Evolutionary conservation across 2,329 filamentous ascomycete genomes (phyloP).

Genomic region (Diplocarpon rosae): DNA sequence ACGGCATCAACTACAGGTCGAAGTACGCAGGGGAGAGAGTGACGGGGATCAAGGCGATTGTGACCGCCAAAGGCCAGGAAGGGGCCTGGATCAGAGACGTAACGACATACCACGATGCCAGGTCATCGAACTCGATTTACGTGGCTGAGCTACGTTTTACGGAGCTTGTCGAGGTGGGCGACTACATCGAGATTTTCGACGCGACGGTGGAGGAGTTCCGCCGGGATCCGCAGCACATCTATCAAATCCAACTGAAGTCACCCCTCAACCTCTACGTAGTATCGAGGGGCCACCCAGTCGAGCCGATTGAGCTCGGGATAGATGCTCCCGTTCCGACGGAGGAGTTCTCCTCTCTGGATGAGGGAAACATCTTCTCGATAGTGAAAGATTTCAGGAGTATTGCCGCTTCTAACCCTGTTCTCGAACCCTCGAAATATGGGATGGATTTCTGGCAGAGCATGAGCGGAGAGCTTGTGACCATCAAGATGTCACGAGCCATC

Average conservation of each 20-base stretch:
- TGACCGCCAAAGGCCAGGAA: background rate
- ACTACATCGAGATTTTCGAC: background rate
- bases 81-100: background rate
- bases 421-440: slow-evolving; percentile 51
- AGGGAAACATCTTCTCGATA: slow-evolving; percentile 52
- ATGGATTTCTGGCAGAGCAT: slow-evolving; percentile 67
- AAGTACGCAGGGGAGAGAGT: background rate
- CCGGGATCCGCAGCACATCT: too few relatives aligned
- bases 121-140: background rate
- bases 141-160: too few relatives aligned
- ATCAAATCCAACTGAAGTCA: background rate
- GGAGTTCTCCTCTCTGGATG: slow-evolving; percentile 50
- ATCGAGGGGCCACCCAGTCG: slow-evolving; percentile 42
- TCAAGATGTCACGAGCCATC: slow-evolving; percentile 45
- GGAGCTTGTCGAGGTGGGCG: background rate
- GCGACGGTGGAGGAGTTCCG: background rate
- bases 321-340: slow-evolving; percentile 41
- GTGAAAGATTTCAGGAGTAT: slow-evolving; percentile 44
- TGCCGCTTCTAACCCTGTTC: slow-evolving; percentile 39
- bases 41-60: background rate
- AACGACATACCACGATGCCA: background rate
- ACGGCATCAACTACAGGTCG: background rate
- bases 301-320: slow-evolving; percentile 48
- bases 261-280: slow-evolving; percentile 28
- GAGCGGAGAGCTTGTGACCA: slow-evolving; percentile 54